Evolutionary conservation across 208 protist species (phyloP), one percentile per base, ranked within the genome.

Genomic region (Crithidia sp.): DNA sequence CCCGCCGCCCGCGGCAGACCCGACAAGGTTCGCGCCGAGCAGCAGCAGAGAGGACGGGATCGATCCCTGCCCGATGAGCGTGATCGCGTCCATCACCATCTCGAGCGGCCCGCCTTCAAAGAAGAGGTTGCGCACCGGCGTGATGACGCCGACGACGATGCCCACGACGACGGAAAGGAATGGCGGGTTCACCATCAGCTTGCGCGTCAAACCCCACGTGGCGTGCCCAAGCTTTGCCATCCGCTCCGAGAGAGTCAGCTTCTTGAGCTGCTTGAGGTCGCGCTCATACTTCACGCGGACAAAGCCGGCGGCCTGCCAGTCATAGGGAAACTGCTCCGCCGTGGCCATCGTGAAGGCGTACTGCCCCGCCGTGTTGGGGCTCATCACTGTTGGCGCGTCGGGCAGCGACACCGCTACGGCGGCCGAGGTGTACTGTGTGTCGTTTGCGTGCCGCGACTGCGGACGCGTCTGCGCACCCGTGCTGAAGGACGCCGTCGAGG

Each of bases 41-140:
- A 96, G 77, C 65, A 96, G 78, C 71, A 96, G 74, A n/a, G 89
- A 87, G 36, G 82, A 60, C 16, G 91, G 91, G 45, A 96, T 88
- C 37, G 78, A 88, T 19, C 89, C 89, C 36, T 86, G 73, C 47
- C 82, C 79, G 2, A 96, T 58, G 5, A 94, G 67, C 36, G 61
- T 66, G 19, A 89, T 77, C 17, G 84, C 75, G 49, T 92, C 85
- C 79, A 87, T 91, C 19, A 94, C 13, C 56, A 88, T 85, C 71
- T 81, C 79, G 40, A 94, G 79, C 44, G 76, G 75, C 3, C 89
- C 87, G 16, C 70, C 73, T 44, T 88, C 78, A 47, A 89, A 85
- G 64, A 94, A 82, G 28, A 92, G 67, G 50, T 68, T 71, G 47
- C 83, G 86, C 50, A 95, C 52, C 8, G 80, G 84, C 17, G 91